Percentiles rank a stretch among this genome's conserved stretches.
These are phyloP conservation scores for Moesziomyces sp. DNA, from an alignment of 1,284 basidiomycete genomes.

Conservation along the genomic window DNA sequence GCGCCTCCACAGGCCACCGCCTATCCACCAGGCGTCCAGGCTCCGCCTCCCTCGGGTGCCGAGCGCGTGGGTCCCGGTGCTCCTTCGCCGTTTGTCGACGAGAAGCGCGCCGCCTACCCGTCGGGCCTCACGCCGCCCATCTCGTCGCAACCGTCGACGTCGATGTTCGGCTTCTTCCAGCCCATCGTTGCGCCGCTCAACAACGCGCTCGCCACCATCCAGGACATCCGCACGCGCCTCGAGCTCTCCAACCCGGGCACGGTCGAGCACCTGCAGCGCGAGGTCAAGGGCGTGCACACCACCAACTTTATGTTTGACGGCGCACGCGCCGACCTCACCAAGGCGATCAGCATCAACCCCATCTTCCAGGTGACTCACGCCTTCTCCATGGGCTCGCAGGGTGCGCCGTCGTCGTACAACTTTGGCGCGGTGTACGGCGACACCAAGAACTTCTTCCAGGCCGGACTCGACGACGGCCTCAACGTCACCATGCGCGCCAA, in stretches of 20 bases:
- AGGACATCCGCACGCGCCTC: slow-evolving; percentile 55
- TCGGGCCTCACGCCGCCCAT: slow-evolving; percentile 41
- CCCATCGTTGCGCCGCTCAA: slow-evolving; percentile 54
- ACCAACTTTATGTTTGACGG: slow-evolving; percentile 98
- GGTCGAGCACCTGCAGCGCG: slow-evolving; percentile 61
- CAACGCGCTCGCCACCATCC: slow-evolving; percentile 35
- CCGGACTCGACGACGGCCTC: slow-evolving; percentile 90
- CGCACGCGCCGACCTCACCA: slow-evolving; percentile 92
- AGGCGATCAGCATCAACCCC: slow-evolving; percentile 90
- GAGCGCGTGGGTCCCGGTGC: slow-evolving; percentile 40
- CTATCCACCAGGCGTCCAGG: slow-evolving; percentile 43
- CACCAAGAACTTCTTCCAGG: slow-evolving; percentile 85
- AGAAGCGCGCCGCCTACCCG: slow-evolving; percentile 44
- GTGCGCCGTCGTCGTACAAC: slow-evolving; percentile 78
- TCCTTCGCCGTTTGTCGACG: slow-evolving; percentile 40
- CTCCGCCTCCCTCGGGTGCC: slow-evolving; percentile 42
- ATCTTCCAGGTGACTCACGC: slow-evolving; percentile 98
- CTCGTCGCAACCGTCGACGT: slow-evolving; percentile 42
- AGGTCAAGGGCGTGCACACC: slow-evolving; percentile 78
- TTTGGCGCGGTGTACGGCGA: slow-evolving; percentile 94
- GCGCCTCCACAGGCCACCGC: slow-evolving; percentile 42
- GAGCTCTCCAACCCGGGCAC: slow-evolving; percentile 64
- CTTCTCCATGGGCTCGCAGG: slow-evolving; percentile 79
- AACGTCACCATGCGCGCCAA: slow-evolving; percentile 89
- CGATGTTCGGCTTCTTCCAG: slow-evolving; percentile 53